phyloP scores from a whole-genome alignment of 768 basidiomycete genomes.

The Suillus fuscotomentosus region DNA sequence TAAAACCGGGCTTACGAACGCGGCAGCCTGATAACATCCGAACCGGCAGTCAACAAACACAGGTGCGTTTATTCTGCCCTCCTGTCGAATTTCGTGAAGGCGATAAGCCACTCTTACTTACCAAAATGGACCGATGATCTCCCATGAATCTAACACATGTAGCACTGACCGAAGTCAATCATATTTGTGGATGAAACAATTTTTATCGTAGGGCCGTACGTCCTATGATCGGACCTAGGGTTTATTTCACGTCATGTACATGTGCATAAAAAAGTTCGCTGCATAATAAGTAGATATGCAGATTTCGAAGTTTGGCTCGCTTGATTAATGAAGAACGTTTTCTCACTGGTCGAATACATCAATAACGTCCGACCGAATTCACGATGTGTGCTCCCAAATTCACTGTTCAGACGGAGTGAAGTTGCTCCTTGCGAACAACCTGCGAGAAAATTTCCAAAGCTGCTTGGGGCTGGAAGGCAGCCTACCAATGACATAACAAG shows the following conservation, averaged over 20 bases:
- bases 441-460: too few relatives aligned
- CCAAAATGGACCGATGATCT: background rate
- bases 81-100: background rate
- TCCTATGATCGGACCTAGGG: constrained; percentile 84
- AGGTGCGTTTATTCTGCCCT: background rate
- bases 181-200: background rate
- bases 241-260: constrained; percentile 44
- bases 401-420: too few relatives aligned
- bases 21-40: background rate
- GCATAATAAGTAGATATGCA: too few relatives aligned
- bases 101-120: background rate
- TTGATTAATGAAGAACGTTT: too few relatives aligned
- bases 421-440: too few relatives aligned
- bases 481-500: too few relatives aligned
- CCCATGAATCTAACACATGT: background rate
- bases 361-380: too few relatives aligned
- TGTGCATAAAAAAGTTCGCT: background rate
- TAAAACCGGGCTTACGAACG: background rate
- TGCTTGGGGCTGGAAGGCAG: too few relatives aligned
- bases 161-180: background rate
- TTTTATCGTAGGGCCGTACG: constrained; percentile 58
- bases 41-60: background rate
- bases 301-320: too few relatives aligned
- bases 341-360: constrained; percentile 2
- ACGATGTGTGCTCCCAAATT: too few relatives aligned